Percentiles rank a stretch among this genome's conserved stretches.
Conservation (phyloP, 306 rosid genomes). For the Styphnolobium japonicum region DNA sequence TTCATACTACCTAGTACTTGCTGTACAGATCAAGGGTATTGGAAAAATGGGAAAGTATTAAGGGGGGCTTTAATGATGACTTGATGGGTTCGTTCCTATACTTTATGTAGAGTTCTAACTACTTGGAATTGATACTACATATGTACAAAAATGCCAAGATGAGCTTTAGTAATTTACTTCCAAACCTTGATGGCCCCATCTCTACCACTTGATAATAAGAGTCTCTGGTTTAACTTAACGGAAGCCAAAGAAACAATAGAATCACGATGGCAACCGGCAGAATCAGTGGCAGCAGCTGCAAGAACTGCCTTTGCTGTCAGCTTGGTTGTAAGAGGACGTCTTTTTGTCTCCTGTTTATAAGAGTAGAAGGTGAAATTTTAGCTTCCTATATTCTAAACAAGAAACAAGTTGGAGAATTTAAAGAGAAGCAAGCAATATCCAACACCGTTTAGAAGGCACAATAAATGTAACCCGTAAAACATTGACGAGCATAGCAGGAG, state of each 20-base stretch:
- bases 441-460: conserved; percentile 8
- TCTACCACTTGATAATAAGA: conserved; percentile 80
- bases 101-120: conserved; percentile 43
- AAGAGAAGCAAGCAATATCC: conserved; percentile 8
- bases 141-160: conserved; percentile 43
- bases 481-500: background rate
- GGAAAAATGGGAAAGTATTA: background rate
- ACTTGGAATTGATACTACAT: conserved; percentile 34
- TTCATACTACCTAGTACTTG: conserved; percentile 12
- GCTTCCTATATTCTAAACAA: conserved; percentile 9
- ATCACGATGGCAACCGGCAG: conserved; percentile 91
- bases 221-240: conserved; percentile 91
- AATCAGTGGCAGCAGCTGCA: conserved; percentile 90
- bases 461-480: background rate
- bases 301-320: conserved; percentile 75
- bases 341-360: conserved; percentile 71
- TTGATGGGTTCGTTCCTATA: conserved; percentile 23
- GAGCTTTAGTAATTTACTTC: conserved; percentile 53
- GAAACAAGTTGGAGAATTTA: conserved; percentile 1
- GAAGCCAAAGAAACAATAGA: conserved; percentile 82
- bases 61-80: background rate
- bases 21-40: conserved; percentile 31
- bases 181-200: conserved; percentile 97
- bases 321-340: conserved; percentile 69
- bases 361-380: conserved; percentile 9